phyloP scores from a whole-genome alignment of 805 yeast genomes.

The Starmerella khaoyaiensis region DNA sequence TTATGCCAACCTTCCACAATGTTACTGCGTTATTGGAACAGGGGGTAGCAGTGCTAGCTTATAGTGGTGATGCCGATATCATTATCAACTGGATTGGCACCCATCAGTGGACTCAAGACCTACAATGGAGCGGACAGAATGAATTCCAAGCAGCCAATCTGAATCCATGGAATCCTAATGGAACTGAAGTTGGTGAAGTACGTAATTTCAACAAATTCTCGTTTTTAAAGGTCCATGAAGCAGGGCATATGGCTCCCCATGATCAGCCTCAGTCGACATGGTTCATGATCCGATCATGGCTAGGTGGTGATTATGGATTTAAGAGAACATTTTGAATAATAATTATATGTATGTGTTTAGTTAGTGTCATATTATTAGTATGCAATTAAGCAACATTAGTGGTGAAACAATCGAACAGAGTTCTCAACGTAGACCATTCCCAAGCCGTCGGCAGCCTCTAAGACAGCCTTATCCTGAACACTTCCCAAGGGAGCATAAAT shows the following conservation, averaged over 20 bases:
- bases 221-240: slow-evolving; percentile 62
- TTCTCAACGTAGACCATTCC: slow-evolving; percentile 89
- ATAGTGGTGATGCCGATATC: slow-evolving; percentile 93
- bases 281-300: slow-evolving; percentile 65
- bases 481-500: slow-evolving; percentile 97
- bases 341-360: neutral
- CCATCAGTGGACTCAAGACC: slow-evolving; percentile 58
- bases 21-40: slow-evolving; percentile 59
- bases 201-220: slow-evolving; percentile 59
- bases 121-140: slow-evolving; percentile 47
- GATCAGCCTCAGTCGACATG: slow-evolving; percentile 69
- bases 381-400: slow-evolving; percentile 37
- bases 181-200: slow-evolving; percentile 46
- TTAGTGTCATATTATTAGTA: neutral
- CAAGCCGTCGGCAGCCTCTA: slow-evolving; percentile 87
- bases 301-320: slow-evolving; percentile 24
- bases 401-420: slow-evolving; percentile 97
- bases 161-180: slow-evolving; percentile 23
- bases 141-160: slow-evolving; percentile 33
- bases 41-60: slow-evolving; percentile 67
- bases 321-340: neutral
- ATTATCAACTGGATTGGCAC: slow-evolving; percentile 95
- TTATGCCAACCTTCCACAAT: slow-evolving; percentile 69
- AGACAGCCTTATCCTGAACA: slow-evolving; percentile 92
- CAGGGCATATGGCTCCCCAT: slow-evolving; percentile 88